Conservation (phyloP, 768 basidiomycete genomes). For the Trametes meyenii region DNA sequence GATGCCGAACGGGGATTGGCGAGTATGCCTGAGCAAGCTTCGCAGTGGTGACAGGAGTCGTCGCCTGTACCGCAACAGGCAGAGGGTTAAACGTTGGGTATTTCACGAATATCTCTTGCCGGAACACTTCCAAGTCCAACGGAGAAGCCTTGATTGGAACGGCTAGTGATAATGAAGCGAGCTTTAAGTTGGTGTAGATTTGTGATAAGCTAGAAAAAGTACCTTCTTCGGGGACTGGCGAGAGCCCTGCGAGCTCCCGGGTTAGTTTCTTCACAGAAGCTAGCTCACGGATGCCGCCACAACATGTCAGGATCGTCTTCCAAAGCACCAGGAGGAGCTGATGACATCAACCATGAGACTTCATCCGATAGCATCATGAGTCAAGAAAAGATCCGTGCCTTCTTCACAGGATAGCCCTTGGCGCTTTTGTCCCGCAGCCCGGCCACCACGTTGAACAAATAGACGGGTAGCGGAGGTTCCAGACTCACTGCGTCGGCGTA, state of each 20-base stretch:
- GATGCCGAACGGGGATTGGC: conserved; percentile 91
- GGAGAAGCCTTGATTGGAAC: conserved; percentile 87
- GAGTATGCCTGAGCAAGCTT: conserved; percentile 89
- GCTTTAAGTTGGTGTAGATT: neutral
- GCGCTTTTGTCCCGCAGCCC: conserved; percentile 90
- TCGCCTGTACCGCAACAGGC: conserved; percentile 31
- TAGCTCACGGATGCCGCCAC: conserved; percentile 90
- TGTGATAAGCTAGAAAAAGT: conserved; percentile 27
- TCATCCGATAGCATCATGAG: conserved; percentile 17
- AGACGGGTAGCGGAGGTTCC: conserved; percentile 92
- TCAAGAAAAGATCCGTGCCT: conserved; percentile 50
- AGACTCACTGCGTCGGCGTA: conserved; percentile 73
- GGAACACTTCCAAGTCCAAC: conserved; percentile 86
- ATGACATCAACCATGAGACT: conserved; percentile 8
- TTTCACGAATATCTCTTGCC: conserved; percentile 89
- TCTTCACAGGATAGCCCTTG: conserved; percentile 96
- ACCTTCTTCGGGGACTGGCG: conserved; percentile 52
- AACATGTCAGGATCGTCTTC: conserved; percentile 91
- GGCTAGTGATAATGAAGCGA: conserved; percentile 36
- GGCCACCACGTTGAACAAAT: conserved; percentile 89
- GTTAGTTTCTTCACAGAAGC: conserved; percentile 81
- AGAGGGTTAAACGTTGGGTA: conserved; percentile 91
- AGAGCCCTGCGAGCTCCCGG: conserved; percentile 82
- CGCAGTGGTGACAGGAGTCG: conserved; percentile 45
- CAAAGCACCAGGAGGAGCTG: conserved; percentile 92